Base-by-base conservation (phyloP, 83 land plant genomes). In the Thuja plicata region DNA sequence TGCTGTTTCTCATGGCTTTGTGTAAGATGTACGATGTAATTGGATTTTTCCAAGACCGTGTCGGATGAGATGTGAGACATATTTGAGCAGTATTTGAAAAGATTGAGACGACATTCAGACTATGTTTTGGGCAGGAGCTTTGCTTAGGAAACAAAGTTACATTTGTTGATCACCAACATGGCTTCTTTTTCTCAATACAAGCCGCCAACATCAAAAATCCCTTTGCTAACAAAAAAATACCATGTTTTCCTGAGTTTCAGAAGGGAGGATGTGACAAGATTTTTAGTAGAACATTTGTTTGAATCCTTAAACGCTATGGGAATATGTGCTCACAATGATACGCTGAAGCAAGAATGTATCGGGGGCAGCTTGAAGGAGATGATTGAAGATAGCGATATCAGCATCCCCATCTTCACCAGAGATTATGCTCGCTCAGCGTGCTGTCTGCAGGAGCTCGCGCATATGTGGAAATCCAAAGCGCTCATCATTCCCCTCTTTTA, bases 341-440 rank as follows among this genome's bases (percentile, higher is more conserved):
- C 11, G 32, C 7, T 3, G 10, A 57, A 52, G 62, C 38, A 70
- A 11, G 84, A 81, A 19, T 5, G 4, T 38, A 81, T 81, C 43
- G 40, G 5, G 4, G 11, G 0, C 40, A 16, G 27, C 11, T 3
- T 81, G 40, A 12, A 50, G 70, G 6, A 57, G 82, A 41, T 43
- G 2, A 57, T 86, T 60, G 87, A 86, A 40, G 30, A 60, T 24
- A 54, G 41, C 34, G 60, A 16, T 32, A 86, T 86, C 11, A 15
- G 38, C 87, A 86, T 86, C 52, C 73, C 87, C 87, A 86, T 86
- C 52, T 86, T 86, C 9, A 50, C 35, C 87, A 37, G 3, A 16
- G 30, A 86, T 21, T 77, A 77, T 77, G 80, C 80, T 5, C 7
- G 6, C 5, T 77, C 40, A 35, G 5, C 32, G 15, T 15, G 21